Evolutionary conservation across 1,139 yeast species (phyloP), one percentile per base, ranked within the genome.

Genomic region (Suhomyces taliae): DNA sequence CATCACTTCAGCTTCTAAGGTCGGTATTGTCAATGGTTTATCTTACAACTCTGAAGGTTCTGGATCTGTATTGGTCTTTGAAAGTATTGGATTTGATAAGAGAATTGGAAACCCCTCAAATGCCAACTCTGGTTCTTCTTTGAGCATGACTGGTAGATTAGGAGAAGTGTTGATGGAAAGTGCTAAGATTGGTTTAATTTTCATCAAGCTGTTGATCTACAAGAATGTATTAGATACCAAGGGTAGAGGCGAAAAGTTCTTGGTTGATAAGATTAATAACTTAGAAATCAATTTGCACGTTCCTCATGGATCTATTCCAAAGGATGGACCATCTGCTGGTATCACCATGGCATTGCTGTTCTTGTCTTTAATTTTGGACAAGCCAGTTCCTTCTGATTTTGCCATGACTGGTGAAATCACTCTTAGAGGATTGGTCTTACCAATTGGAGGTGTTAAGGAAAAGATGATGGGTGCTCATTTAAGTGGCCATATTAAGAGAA

Each of bases 321-420:
- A 90, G 66, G 97, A 90, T 63, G 97, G 97, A 0, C 97, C 97
- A 2, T 84, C 91, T 36, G 97, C 97, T 0, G 97, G 97, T 36
- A 82, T 89, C 38, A 89, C 97, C 4, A 89, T 90, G 83, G 87
- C 97, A 0, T 67, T 90, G 43, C 87, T 90, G 62, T 72, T 90
- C 46, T 69, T 90, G 39, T 89, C 96, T 0, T 71, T 88, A 48
- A 76, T 90, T 4, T 65, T 89, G 45, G 79, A 84, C 50, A 78
- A 76, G 50, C 85, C 90, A 0, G 87, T 90, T 10, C 84, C 87
- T 7, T 66, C 79, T 11, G 76, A 79, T 46, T 70, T 89, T 48
- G 97, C 97, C 48, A 88, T 90, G 96, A 90, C 97, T 0, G 97
- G 97, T 5, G 97, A 90, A 62, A 85, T 90, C 54, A 89, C 97